Conservation (phyloP, 2,329 filamentous ascomycete species). For the Alternaria brassicicola region DNA sequence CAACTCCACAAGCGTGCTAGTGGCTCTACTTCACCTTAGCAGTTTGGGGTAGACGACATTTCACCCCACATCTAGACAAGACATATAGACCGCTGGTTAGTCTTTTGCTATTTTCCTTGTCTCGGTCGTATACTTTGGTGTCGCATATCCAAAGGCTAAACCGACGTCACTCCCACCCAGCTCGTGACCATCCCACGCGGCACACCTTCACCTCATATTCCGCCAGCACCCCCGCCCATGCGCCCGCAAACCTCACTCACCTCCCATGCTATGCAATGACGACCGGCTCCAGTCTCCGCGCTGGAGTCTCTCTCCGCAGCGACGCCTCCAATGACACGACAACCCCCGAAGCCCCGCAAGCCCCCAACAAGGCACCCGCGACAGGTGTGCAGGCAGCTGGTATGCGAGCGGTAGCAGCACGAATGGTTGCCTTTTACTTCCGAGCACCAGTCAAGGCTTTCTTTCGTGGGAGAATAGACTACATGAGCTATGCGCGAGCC, state of each 20-base stretch:
- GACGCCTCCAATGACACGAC: slow-evolving; percentile 22
- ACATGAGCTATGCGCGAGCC: slow-evolving; percentile 68
- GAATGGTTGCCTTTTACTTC: slow-evolving; percentile 89
- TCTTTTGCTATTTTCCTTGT: rapidly evolving
- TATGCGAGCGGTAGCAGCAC: slow-evolving; percentile 80
- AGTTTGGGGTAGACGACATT: neutral
- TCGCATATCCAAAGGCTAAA: neutral
- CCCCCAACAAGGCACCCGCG: slow-evolving; percentile 62
- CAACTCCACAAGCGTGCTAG: slow-evolving; percentile 9
- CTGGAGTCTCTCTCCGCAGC: slow-evolving; percentile 38
- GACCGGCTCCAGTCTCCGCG: slow-evolving; percentile 41
- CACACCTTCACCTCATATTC: slow-evolving; percentile 7
- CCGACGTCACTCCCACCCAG: neutral
- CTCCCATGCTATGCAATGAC: slow-evolving; percentile 47
- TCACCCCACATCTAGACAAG: neutral
- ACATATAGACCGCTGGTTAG: neutral
- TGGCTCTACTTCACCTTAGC: neutral
- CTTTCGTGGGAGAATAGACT: slow-evolving; percentile 88
- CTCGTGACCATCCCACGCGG: slow-evolving; percentile 23
- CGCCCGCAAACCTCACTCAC: slow-evolving; percentile 20
- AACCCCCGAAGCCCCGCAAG: slow-evolving; percentile 28
- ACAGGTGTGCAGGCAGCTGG: slow-evolving; percentile 84
- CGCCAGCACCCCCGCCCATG: slow-evolving; percentile 17
- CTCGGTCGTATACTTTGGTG: neutral
- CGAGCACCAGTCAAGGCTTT: slow-evolving; percentile 90